Evolutionary conservation across 1,284 basidiomycete species (phyloP).

Genomic region (Mycosarcoma mackinlayi): DNA sequence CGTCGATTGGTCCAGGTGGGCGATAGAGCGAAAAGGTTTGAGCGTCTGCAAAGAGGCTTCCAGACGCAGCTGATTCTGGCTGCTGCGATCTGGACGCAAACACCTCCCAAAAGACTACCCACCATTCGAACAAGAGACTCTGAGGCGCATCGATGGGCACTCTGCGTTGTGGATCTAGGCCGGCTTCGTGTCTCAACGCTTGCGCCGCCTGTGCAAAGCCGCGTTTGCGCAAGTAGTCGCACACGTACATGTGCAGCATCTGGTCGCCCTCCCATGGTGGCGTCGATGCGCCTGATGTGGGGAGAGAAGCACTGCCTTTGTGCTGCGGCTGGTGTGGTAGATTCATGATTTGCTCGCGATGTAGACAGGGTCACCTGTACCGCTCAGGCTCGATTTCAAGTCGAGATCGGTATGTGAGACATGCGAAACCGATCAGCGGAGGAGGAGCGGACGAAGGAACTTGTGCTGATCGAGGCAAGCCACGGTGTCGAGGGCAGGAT

Average conservation of each 20-base stretch:
- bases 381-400: too few species aligned
- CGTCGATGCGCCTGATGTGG: neutral
- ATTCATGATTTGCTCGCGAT: neutral
- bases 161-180: constrained; percentile 16
- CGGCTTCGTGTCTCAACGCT: constrained; percentile 27
- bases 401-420: too few species aligned
- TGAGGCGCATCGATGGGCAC: constrained; percentile 48
- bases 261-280: constrained; percentile 36
- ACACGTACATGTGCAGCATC: constrained; percentile 49
- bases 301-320: neutral
- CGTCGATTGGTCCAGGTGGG: neutral
- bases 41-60: constrained; percentile 12
- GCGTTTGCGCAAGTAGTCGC: constrained; percentile 45
- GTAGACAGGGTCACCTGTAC: too few species aligned
- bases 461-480: too few species aligned
- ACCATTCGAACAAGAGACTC: constrained; percentile 46
- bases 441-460: too few species aligned
- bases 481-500: too few species aligned
- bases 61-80: neutral
- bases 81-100: constrained; percentile 20
- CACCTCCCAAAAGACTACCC: constrained; percentile 46
- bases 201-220: constrained; percentile 28
- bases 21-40: constrained; percentile 8
- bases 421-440: too few species aligned
- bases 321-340: neutral